Evolutionary conservation across 2,329 filamentous ascomycete species (phyloP).

Genomic region (Colletotrichum tropicale): DNA sequence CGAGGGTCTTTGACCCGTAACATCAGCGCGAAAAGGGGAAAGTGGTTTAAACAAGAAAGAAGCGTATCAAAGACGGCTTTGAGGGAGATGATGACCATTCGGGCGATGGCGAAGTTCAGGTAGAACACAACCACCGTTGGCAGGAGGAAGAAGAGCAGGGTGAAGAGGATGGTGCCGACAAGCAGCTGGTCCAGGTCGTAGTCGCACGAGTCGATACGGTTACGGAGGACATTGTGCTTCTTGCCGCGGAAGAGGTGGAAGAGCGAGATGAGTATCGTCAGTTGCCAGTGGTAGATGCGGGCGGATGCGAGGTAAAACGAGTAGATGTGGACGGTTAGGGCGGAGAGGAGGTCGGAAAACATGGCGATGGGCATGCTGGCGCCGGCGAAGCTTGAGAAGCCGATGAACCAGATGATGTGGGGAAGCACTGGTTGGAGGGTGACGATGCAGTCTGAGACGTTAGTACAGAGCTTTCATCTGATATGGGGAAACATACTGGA

Average conservation of each 20-base stretch:
- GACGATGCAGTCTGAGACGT: conserved; percentile 70
- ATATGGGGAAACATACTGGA: conserved; percentile 63
- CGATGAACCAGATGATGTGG: conserved; percentile 87
- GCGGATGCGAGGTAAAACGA: conserved; percentile 97
- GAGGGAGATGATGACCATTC: conserved; percentile 92
- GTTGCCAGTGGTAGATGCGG: conserved; percentile 97
- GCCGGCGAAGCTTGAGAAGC: conserved; percentile 92
- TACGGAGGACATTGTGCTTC: conserved; percentile 95
- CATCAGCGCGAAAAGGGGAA: conserved; percentile 97
- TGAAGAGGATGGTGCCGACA: conserved; percentile 95
- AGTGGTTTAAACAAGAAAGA: conserved; percentile 94
- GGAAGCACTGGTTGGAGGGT: conserved; percentile 82
- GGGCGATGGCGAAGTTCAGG: conserved; percentile 89
- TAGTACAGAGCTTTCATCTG: conserved; percentile 17
- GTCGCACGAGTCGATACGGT: conserved; percentile 98
- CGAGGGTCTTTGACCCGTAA: conserved; percentile 90
- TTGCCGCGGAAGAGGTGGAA: conserved; percentile 98
- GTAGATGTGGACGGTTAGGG: conserved; percentile 95
- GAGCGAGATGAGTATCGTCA: conserved; percentile 94
- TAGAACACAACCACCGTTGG: conserved; percentile 98
- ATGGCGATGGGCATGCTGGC: conserved; percentile 97
- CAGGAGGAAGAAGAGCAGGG: conserved; percentile 89
- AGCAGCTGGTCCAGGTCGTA: conserved; percentile 97
- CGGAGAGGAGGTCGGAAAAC: conserved; percentile 90
- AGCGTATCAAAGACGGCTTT: conserved; percentile 92